phyloP scores from a whole-genome alignment of 352 stramenopile species.

The Globisporangium acanthophoron region DNA sequence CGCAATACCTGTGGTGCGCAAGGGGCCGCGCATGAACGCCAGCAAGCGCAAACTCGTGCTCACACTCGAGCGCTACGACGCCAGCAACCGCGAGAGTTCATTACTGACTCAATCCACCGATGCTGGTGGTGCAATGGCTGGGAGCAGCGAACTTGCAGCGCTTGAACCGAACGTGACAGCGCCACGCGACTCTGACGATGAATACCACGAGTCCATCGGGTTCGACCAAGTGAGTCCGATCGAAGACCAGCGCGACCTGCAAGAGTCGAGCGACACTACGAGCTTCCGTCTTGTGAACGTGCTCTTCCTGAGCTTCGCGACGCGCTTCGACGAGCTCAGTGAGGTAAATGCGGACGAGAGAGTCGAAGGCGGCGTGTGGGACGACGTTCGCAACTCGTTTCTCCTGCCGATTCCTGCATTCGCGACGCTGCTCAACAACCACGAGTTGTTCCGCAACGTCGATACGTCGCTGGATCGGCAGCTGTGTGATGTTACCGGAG shows the following conservation, averaged over 20 bases:
- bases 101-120: background rate
- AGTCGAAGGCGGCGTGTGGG: background rate
- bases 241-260: background rate
- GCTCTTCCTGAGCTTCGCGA: constrained; percentile 6
- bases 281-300: constrained; percentile 11
- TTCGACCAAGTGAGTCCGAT: background rate
- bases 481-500: background rate
- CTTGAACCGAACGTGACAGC: background rate
- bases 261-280: background rate
- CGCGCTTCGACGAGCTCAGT: constrained; percentile 4
- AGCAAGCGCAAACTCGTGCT: constrained; percentile 1
- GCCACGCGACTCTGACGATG: background rate
- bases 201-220: background rate
- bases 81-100: background rate
- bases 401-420: background rate
- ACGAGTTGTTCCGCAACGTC: constrained; percentile 5
- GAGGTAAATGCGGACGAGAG: background rate
- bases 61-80: background rate
- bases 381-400: background rate
- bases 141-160: background rate
- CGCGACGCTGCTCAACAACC: constrained; percentile 8
- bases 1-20: constrained; percentile 3
- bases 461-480: background rate
- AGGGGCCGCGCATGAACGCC: constrained; percentile 1
- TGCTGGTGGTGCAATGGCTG: background rate